phyloP scores from a whole-genome alignment of 2,329 filamentous ascomycete genomes.

The Plectosphaerella sp. region DNA sequence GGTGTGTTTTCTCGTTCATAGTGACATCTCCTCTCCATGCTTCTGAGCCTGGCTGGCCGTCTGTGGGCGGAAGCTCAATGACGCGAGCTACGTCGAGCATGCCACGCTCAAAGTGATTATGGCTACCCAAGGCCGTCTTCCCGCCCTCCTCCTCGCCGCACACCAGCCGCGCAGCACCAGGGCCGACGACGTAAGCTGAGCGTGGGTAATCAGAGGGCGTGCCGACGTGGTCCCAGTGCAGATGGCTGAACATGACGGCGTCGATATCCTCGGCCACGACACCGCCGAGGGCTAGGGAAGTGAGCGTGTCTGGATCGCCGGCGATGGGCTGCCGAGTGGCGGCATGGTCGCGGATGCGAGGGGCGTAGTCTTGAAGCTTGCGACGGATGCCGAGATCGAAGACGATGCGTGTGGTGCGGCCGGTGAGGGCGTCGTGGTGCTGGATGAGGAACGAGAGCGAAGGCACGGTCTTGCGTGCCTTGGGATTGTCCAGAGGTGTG shows the following conservation, averaged over 20 bases:
- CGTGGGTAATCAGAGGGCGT: conserved; percentile 45
- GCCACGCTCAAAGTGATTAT: neutral
- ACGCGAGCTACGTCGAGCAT: neutral
- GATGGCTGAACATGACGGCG: conserved; percentile 41
- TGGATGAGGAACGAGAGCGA: neutral
- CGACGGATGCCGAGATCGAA: neutral
- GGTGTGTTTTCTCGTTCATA: too few species aligned
- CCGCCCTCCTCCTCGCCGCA: neutral
- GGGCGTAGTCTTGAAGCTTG: neutral
- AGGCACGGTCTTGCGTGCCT: neutral
- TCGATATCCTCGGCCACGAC: conserved; percentile 17
- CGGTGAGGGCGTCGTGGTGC: neutral
- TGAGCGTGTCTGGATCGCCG: neutral
- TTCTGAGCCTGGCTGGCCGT: neutral
- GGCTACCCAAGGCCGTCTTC: neutral
- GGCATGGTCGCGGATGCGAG: neutral
- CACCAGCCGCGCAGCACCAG: conserved; percentile 22
- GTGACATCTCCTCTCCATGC: too few species aligned
- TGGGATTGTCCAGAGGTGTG: neutral
- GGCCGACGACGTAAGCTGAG: conserved; percentile 45
- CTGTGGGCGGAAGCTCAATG: neutral
- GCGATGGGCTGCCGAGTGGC: neutral
- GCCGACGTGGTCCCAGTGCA: conserved; percentile 57
- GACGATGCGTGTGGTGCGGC: neutral
- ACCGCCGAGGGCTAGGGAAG: neutral